Base-by-base conservation (phyloP, 2,329 filamentous ascomycete genomes). In the Lachnellula suecica region DNA sequence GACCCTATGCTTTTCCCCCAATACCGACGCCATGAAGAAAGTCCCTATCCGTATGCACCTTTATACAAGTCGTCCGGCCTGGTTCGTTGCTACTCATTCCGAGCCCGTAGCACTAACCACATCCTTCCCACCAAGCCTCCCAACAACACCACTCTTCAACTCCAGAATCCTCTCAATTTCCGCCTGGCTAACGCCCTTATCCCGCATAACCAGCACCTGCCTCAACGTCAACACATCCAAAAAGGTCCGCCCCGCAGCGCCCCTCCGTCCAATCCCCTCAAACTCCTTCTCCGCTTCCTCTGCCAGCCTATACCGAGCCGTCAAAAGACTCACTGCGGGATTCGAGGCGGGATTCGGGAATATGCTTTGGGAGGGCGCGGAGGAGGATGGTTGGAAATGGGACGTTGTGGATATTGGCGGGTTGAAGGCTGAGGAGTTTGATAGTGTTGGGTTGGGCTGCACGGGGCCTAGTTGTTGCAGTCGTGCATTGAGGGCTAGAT, bases 261-360 rank as follows among this genome's bases (percentile, higher is more conserved):
- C 59, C 35, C 50, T 60, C 50, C 76, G 75, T 11, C 67, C 68
- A 9, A 63, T 44, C 8, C 49, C 47, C 31, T 70, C 67, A 62
- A 85, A 85, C 24, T 85, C 81, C 31, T 79, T 73, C 47, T 81
- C 76, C 0, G 75, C 80, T 53, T 84, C 68, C 52, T 85, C 83
- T 6, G 87, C 70, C 55, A 88, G 79, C 0, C 82, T 77, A 65
- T 85, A 85, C 45, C 81, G 71, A 9, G 65, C 64, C 2, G 61
- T 62, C 7, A 68, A 23, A 6, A 68, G 49, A 2, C 49, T 46
- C 1, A 68, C 47, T 1, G 65, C 65, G 1, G 65, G 63, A 34
- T 68, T 65, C 17, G 29, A 2, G 17, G 4, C 9, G 15, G 27
- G 31, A 43, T 11, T 9, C n/a, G 63, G 64, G 45, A 59, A 64